Conservation (phyloP, 2,329 filamentous ascomycete species). For the Aspergillus quadrilineatus region DNA sequence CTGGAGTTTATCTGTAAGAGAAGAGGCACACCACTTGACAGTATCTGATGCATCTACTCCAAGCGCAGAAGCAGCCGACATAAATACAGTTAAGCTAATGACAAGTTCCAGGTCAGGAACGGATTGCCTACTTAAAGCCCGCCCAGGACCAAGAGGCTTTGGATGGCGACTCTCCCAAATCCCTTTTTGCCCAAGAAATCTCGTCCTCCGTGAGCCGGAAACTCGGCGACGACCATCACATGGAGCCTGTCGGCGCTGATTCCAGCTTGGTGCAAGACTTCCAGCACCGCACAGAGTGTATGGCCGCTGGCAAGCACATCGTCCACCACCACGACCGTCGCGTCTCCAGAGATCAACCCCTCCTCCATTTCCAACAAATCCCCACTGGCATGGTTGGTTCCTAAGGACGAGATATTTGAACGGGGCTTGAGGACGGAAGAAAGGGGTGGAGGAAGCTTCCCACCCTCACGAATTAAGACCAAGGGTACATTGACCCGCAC, state of each 20-base stretch:
- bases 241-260: conserved; percentile 44
- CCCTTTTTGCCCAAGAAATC: conserved; percentile 46
- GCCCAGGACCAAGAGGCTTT: conserved; percentile 55
- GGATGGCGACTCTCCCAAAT: conserved; percentile 52
- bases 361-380: conserved; percentile 53
- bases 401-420: conserved; percentile 57
- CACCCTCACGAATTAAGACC: conserved; percentile 54
- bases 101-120: too few relatives aligned
- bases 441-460: conserved; percentile 60
- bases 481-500: conserved; percentile 43
- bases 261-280: conserved; percentile 48
- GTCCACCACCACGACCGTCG: conserved; percentile 57
- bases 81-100: too few relatives aligned
- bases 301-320: conserved; percentile 59
- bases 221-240: conserved; percentile 59
- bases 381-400: conserved; percentile 21
- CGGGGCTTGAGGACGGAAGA: conserved; percentile 48
- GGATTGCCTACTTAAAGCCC: conserved; percentile 31
- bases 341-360: conserved; percentile 41
- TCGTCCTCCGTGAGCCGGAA: conserved; percentile 56
- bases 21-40: too few relatives aligned
- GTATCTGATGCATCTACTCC: too few relatives aligned
- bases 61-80: too few relatives aligned
- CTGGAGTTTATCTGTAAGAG: too few relatives aligned
- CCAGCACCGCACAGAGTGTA: conserved; percentile 55